Conservation (phyloP, 2,329 filamentous ascomycete genomes). For the Monascus ruber region DNA sequence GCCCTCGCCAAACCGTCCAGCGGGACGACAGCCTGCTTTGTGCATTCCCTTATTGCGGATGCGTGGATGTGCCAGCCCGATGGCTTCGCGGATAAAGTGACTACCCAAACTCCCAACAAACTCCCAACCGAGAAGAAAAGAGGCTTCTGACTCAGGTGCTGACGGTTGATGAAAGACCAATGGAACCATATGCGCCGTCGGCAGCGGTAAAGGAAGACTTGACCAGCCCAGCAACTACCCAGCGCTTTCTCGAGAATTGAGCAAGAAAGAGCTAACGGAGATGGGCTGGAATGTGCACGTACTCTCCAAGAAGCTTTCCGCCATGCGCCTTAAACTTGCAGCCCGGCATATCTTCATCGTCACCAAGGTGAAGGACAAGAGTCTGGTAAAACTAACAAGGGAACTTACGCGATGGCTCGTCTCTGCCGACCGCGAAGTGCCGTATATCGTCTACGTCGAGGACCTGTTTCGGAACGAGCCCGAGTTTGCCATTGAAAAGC, state of each 20-base stretch:
- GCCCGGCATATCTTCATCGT: constrained; percentile 77
- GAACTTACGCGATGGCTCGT: constrained; percentile 74
- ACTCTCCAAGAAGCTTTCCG: constrained; percentile 73
- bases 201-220: constrained; percentile 13
- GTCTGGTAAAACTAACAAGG: constrained; percentile 64
- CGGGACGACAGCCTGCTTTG: constrained; percentile 44
- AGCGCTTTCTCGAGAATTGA: constrained; percentile 60
- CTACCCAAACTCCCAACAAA: too few relatives aligned
- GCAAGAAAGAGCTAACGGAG: constrained; percentile 87
- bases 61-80: constrained; percentile 17
- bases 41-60: constrained; percentile 45
- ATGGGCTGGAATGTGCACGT: constrained; percentile 96
- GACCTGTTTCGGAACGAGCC: constrained; percentile 59
- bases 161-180: constrained; percentile 9
- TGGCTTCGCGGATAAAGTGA: constrained; percentile 1
- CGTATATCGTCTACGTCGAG: constrained; percentile 73
- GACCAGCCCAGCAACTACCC: constrained; percentile 32
- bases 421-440: constrained; percentile 51
- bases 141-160: constrained; percentile 9
- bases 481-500: constrained; percentile 59
- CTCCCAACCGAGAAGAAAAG: constrained; percentile 5
- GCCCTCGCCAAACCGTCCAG: too few relatives aligned
- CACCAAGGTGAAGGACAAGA: constrained; percentile 82
- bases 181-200: constrained; percentile 13
- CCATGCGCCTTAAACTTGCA: constrained; percentile 68